Evolutionary conservation across 2,329 filamentous ascomycete genomes (phyloP).

Genomic region (Corynespora cassiicola): DNA sequence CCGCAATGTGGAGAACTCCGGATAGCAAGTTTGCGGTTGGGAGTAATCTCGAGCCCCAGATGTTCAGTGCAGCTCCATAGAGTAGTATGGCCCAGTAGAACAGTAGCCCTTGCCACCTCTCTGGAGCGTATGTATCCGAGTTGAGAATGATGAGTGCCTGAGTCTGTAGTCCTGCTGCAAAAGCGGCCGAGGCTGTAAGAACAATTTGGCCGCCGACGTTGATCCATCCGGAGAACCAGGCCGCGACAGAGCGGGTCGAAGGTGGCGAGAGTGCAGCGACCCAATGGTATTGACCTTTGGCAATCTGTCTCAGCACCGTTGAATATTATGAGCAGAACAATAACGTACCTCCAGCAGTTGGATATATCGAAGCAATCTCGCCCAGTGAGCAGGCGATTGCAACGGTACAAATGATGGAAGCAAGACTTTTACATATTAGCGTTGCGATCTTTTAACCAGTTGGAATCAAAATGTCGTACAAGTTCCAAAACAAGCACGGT

Average conservation of each 20-base stretch:
- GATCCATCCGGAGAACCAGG: constrained; percentile 52
- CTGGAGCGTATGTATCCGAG: constrained; percentile 47
- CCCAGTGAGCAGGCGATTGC: constrained; percentile 73
- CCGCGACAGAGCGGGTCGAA: constrained; percentile 42
- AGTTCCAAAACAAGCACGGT: constrained; percentile 55
- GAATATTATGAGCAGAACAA: constrained; percentile 29
- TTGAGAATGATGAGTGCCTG: constrained; percentile 55
- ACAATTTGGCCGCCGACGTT: constrained; percentile 56
- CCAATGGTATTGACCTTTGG: constrained; percentile 55
- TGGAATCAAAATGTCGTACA: constrained; percentile 36
- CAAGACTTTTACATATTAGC: constrained; percentile 37
- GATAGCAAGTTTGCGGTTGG: constrained; percentile 46
- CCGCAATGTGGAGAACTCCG: constrained; percentile 21
- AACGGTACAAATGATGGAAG: constrained; percentile 59
- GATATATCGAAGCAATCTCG: constrained; percentile 75
- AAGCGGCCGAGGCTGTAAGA: constrained; percentile 56
- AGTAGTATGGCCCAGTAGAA: constrained; percentile 55
- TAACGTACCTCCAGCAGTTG: constrained; percentile 70
- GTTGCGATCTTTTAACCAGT: background rate
- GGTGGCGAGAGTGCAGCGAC: constrained; percentile 48
- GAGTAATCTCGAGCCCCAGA: constrained; percentile 49
- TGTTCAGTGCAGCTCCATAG: constrained; percentile 49
- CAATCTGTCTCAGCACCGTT: background rate
- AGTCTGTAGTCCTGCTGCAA: constrained; percentile 53
- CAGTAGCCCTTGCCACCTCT: constrained; percentile 55